Evolutionary conservation across 345 rosid genomes (phyloP), one percentile per base, ranked within the genome.

Genomic region (Citrus cavaleriei): DNA sequence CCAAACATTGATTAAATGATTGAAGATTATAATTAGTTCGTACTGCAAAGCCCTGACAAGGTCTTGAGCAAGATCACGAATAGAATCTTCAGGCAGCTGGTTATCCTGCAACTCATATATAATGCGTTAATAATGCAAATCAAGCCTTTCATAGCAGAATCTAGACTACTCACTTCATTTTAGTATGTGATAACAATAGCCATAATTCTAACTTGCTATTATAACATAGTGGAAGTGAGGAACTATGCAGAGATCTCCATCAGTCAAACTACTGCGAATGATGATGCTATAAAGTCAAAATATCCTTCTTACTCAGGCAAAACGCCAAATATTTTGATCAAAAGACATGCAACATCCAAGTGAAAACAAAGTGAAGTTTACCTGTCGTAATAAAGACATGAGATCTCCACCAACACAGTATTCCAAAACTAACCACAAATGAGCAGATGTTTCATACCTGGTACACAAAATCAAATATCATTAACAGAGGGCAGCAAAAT

Each of bases 391-490:
- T 80, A 97, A 87, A 69, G 90, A 85, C 92, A 89, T 89, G 54
- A 97, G 90, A 87, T 97, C 97, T 80, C 99, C 98, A 22, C 99
- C 98, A 62, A 95, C 97, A 38, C 98, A 94, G 80, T 92, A 97
- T 79, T 97, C 99, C 90, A 97, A 82, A 85, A 97, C 97, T 80
- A 97, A 86, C 98, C 99, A 97, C 91, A 97, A 84, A 83, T 97
- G 99, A 54, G 98, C 94, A 49, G 98, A 90, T 64, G 99, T 94
- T 87, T 96, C 99, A 64, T 94, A 94, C 98, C 98, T 96, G 63
- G 79, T 62, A 40, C 62, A 78, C 21, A 65, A 76, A 70, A 60
- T 46, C 38, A 55, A 28, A 25, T 18, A 28, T 35, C 1, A 69
- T 62, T 25, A 30, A 30, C 51, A 63, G 74, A 72, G 25, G 16